These are phyloP conservation scores for Phylloporus sp. DNA, from an alignment of 768 basidiomycete species.

Conservation along the genomic window DNA sequence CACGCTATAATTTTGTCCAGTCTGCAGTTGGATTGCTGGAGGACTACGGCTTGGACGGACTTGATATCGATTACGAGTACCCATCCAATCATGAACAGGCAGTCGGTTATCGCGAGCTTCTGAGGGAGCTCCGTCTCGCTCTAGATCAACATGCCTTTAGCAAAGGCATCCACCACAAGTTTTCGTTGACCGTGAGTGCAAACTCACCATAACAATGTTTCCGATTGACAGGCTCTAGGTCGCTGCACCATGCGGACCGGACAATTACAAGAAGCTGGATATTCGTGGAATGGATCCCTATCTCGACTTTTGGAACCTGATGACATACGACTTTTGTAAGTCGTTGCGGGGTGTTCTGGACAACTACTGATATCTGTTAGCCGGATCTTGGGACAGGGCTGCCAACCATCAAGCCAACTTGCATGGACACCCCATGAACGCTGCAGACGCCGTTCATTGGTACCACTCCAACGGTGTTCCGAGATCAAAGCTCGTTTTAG, in stretches of 20 bases:
- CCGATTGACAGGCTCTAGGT: conserved; percentile 44
- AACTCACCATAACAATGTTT: not conserved
- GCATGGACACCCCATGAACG: conserved; percentile 61
- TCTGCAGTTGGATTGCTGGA: conserved; percentile 77
- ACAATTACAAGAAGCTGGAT: conserved; percentile 76
- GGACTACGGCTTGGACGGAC: conserved; percentile 88
- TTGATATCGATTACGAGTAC: conserved; percentile 93
- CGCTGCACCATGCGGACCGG: conserved; percentile 87
- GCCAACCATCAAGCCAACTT: conserved; percentile 87
- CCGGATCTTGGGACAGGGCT: conserved; percentile 69
- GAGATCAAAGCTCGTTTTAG: conserved; percentile 78
- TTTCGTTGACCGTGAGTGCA: conserved; percentile 64
- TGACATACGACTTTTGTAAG: conserved; percentile 84
- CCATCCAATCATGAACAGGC: conserved; percentile 77
- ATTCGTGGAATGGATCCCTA: conserved; percentile 80
- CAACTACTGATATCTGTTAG: conserved; percentile 32
- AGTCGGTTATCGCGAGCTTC: conserved; percentile 73
- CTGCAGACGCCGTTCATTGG: conserved; percentile 59
- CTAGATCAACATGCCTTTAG: conserved; percentile 71
- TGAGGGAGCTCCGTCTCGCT: conserved; percentile 67
- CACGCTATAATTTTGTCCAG: conserved; percentile 73
- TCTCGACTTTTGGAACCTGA: conserved; percentile 96
- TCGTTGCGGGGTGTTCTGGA: conserved; percentile 17
- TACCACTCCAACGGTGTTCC: conserved; percentile 70
- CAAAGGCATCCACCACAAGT: conserved; percentile 56